A percentile compares a stretch with the other conserved stretches of the same genome.
Evolutionary conservation across 2,329 filamentous ascomycete genomes (phyloP).

Genomic region (Arthroderma sp.): DNA sequence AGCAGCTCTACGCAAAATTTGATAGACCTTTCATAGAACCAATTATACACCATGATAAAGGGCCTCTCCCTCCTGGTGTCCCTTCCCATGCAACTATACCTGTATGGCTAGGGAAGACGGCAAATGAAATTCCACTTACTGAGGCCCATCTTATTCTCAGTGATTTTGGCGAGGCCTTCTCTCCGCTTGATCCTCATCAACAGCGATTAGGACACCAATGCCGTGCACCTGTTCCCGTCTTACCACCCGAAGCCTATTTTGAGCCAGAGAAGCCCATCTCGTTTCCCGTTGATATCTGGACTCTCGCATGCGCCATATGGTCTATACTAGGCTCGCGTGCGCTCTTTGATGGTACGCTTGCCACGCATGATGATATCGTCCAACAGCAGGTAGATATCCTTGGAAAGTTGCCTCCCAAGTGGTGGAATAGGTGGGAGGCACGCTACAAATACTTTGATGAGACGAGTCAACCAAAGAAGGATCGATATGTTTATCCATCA

Average conservation of each 20-base stretch:
- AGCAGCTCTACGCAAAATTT: slow-evolving; percentile 18
- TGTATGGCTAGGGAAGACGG: slow-evolving; percentile 8
- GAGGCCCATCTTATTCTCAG: slow-evolving; percentile 12
- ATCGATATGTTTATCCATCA: neutral
- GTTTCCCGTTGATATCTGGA: slow-evolving; percentile 19
- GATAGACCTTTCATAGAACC: slow-evolving; percentile 14
- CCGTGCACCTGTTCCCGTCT: neutral
- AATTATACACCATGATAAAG: slow-evolving; percentile 9
- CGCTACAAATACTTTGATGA: neutral
- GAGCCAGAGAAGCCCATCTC: slow-evolving; percentile 4
- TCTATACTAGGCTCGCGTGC: slow-evolving; percentile 18
- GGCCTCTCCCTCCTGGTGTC: slow-evolving; percentile 8
- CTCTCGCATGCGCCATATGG: slow-evolving; percentile 24
- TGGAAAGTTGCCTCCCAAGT: neutral
- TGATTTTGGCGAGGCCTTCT: slow-evolving; percentile 15
- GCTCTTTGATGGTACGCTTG: slow-evolving; percentile 12
- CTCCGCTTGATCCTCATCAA: slow-evolving; percentile 1
- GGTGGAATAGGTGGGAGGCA: slow-evolving; percentile 5
- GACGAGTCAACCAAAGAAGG: neutral
- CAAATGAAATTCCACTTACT: slow-evolving; percentile 5
- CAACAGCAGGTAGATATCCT: slow-evolving; percentile 1
- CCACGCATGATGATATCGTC: slow-evolving; percentile 1
- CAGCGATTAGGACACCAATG: neutral
- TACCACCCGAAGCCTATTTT: slow-evolving; percentile 11
- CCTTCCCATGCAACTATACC: slow-evolving; percentile 9